Evolutionary conservation across 768 basidiomycete species (phyloP), one percentile per base, ranked within the genome.

Genomic region (Lanmaoa rubissima): DNA sequence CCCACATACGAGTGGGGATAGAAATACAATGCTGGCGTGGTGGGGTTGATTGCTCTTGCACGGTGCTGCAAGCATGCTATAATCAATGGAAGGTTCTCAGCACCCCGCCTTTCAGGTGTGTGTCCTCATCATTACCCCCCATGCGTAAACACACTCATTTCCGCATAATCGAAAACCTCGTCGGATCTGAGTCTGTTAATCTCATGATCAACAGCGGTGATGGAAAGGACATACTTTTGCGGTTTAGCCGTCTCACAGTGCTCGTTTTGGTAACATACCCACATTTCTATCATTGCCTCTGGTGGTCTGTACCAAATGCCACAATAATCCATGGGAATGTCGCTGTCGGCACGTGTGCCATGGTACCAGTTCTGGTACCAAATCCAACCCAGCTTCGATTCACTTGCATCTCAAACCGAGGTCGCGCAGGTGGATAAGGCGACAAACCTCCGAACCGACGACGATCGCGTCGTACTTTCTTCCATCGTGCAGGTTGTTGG

Each of bases 331-430:
- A 10, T n/a, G 17, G 61, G 61, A 7, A 62, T 44, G 5, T 51
- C 39, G 17, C 53, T 54, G 21, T 64, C 62, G 5, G 50, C 50
- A 16, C 59, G 62, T 5, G 48, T 53, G 3, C 62, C 55, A 9
- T 54, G 61, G 44, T 57, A 61, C 2, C 39, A 57, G 28, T 57
- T 61, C 61, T 54, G 57, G 35, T 57, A 61, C 54, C 58, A 64
- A 10, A 53, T 60, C 0, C 63, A 61, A 45, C n/a, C 47, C 61
- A 1, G 49, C 50, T 17, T 63, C 61, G 26, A 41, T 54, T 9
- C 51, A 8, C 41, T 49, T 59, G 52, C 59, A 60, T 9, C 8
- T 31, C 19, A 51, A 51, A 12, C 57, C 59, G 5, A 26, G 26
- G 28, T 47, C 24, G 16, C 59, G 44, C 17, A 60, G 40, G 39